Conservation (phyloP, 148 eudicot genomes). For the Rhododendron kiyosumense region DNA sequence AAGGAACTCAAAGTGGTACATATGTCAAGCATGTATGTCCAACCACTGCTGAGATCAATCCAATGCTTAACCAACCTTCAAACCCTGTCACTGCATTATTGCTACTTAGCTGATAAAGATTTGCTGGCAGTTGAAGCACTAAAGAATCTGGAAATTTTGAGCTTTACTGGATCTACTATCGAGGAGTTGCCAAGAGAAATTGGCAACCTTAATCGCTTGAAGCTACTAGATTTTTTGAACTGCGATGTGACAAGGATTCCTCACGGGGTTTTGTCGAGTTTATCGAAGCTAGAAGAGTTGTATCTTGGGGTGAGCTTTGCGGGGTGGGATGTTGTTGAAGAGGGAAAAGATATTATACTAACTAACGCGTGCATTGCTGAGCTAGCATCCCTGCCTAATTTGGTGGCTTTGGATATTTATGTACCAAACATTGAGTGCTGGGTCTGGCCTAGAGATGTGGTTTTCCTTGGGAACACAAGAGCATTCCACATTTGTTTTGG, state of each 20-base stretch:
- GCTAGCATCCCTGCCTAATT: background rate
- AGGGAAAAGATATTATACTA: background rate
- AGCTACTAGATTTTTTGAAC: background rate
- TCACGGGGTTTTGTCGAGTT: background rate
- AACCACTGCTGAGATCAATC: background rate
- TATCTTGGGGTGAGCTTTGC: background rate
- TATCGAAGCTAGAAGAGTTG: background rate
- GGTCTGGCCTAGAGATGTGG: background rate
- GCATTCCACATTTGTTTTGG: background rate
- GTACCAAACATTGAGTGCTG: background rate
- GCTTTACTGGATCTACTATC: background rate
- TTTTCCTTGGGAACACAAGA: background rate
- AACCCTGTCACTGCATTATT: background rate
- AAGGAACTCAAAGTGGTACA: constrained; percentile 3
- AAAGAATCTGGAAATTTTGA: background rate
- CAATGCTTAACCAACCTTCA: background rate
- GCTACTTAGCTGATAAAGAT: background rate
- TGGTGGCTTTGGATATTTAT: background rate
- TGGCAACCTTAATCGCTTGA: background rate
- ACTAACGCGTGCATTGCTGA: background rate
- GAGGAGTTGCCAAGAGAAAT: background rate
- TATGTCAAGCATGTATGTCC: background rate
- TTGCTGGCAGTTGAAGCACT: background rate
- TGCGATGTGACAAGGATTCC: background rate
- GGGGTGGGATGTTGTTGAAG: background rate